phyloP scores from a whole-genome alignment of 2,329 filamentous ascomycete genomes.

The Aspergillus sp. region DNA sequence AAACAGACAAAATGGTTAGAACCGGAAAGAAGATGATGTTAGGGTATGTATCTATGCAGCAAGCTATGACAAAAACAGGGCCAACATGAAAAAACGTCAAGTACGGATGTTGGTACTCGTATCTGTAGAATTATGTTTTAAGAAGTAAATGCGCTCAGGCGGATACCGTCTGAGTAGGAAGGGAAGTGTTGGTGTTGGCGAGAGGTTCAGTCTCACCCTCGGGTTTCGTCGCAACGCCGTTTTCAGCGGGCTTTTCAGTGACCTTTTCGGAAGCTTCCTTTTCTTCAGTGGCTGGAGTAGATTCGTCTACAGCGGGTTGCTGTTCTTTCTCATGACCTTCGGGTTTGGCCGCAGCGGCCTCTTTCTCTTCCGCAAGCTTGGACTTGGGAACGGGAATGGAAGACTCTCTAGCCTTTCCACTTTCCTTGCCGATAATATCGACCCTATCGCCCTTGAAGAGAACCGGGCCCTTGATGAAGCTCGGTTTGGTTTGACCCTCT shows the following conservation, averaged over 20 bases:
- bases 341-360: not conserved
- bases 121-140: not conserved
- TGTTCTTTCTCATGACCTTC: not conserved
- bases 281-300: not conserved
- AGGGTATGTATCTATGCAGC: constrained; percentile 5
- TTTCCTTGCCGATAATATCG: constrained; percentile 34
- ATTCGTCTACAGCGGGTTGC: not conserved
- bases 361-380: not conserved
- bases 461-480: constrained; percentile 36
- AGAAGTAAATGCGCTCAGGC: not conserved
- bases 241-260: not conserved
- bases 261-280: not conserved
- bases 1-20: not conserved
- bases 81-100: not conserved
- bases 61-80: constrained; percentile 1
- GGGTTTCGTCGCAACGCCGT: not conserved
- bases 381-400: constrained; percentile 25
- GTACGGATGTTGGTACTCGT: not conserved
- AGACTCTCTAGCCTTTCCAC: constrained; percentile 31
- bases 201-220: not conserved
- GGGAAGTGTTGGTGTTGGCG: not conserved
- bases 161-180: not conserved
- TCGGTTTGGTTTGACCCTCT: constrained; percentile 26
- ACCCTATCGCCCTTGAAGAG: constrained; percentile 35
- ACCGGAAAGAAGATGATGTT: not conserved